Evolutionary conservation across 495 filamentous ascomycete species (phyloP).

Genomic region (Tuber umbilicatum): DNA sequence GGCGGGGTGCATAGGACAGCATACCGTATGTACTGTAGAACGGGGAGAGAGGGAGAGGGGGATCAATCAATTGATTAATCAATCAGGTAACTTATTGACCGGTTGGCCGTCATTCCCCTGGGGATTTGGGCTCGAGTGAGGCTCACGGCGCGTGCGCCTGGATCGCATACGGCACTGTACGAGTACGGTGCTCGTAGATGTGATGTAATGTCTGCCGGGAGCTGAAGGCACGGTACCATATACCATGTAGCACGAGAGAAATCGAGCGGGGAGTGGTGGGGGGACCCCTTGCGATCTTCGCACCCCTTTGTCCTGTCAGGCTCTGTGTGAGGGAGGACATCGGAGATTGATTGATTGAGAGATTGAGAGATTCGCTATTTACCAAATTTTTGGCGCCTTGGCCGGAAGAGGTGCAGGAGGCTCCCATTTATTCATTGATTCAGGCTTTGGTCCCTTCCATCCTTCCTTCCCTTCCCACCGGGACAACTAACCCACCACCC

Average conservation of each 20-base stretch:
- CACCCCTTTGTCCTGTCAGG: not conserved
- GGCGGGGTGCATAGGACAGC: not conserved
- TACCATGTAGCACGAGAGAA: too few species aligned
- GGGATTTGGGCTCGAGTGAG: not conserved
- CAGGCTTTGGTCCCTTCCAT: not conserved
- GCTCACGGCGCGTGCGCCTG: not conserved
- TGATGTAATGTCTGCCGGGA: not conserved
- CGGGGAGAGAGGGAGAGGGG: not conserved
- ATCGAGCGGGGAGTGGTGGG: not conserved
- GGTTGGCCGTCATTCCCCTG: not conserved
- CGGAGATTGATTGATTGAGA: not conserved
- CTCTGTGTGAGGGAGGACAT: not conserved
- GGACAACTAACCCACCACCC: not conserved
- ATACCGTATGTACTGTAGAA: not conserved
- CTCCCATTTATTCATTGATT: slow-evolving; percentile 3
- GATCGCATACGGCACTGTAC: not conserved
- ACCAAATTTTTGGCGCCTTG: not conserved
- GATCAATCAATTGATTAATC: not conserved
- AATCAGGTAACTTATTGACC: not conserved
- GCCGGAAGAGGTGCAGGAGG: not conserved
- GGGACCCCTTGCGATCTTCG: not conserved
- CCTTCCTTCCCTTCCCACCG: not conserved
- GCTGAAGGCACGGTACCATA: not conserved
- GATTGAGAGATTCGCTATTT: not conserved
- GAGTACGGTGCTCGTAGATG: not conserved